Evolutionary conservation across 2,329 filamentous ascomycete species (phyloP).

Genomic region (Fusarium sp.): DNA sequence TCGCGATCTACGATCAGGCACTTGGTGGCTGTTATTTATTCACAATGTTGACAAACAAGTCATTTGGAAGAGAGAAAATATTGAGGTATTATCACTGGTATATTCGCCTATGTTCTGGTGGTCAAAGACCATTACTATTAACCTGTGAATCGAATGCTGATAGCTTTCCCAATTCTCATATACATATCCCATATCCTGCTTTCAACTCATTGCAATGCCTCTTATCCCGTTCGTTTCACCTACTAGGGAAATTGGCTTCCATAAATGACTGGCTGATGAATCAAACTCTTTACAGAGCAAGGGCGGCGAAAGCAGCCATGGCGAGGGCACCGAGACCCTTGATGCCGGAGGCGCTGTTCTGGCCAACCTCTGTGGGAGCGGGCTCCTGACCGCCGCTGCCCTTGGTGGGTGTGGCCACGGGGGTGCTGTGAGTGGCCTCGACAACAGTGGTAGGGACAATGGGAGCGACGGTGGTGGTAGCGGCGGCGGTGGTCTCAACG

Average conservation of each 20-base stretch:
- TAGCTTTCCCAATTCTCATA: constrained; percentile 14
- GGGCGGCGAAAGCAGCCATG: constrained; percentile 48
- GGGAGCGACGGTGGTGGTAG: constrained; percentile 19
- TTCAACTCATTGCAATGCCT: constrained; percentile 24
- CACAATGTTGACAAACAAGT: neutral
- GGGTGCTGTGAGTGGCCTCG: constrained; percentile 22
- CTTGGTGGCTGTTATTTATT: neutral
- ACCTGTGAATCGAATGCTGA: constrained; percentile 14
- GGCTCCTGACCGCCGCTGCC: constrained; percentile 16
- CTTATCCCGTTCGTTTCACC: neutral
- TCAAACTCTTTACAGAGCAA: constrained; percentile 51
- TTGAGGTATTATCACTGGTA: constrained; percentile 26
- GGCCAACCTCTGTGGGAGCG: constrained; percentile 35
- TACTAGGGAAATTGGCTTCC: neutral
- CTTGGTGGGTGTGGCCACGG: constrained; percentile 9
- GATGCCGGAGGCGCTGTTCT: constrained; percentile 48
- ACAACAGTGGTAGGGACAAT: constrained; percentile 25
- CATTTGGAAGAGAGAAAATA: neutral
- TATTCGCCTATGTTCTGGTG: constrained; percentile 29
- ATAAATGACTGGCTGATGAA: neutral
- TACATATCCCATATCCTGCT: constrained; percentile 20
- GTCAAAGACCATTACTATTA: constrained; percentile 38
- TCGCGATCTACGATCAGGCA: constrained; percentile 7
- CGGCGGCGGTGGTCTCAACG: constrained; percentile 8
- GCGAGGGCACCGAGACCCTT: constrained; percentile 49